phyloP scores from a whole-genome alignment of 2,329 filamentous ascomycete genomes.

The Apiospora kogelbergensis region DNA sequence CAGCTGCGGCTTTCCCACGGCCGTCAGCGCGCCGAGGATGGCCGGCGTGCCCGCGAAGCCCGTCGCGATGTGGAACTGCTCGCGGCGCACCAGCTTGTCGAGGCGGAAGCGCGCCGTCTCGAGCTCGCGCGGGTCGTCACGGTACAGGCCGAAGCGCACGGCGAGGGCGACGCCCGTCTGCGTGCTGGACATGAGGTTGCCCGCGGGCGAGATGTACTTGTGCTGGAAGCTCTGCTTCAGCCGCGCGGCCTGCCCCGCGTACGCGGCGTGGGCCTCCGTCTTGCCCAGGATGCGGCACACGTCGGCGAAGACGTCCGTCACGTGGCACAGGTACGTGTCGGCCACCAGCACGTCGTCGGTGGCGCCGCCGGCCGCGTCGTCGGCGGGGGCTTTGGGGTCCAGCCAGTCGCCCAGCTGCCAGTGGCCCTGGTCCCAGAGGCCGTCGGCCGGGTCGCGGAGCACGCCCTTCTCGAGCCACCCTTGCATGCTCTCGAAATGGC shows the following conservation, averaged over 20 bases:
- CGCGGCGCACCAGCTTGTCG: constrained; percentile 31
- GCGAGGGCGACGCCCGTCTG: constrained; percentile 41
- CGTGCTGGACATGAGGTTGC: constrained; percentile 34
- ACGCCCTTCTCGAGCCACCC: constrained; percentile 29
- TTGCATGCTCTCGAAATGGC: constrained; percentile 30
- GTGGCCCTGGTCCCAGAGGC: constrained; percentile 33
- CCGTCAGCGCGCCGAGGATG: constrained; percentile 32
- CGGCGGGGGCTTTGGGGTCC: constrained; percentile 37
- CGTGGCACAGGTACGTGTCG: constrained; percentile 37
- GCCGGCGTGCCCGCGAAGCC: constrained; percentile 46
- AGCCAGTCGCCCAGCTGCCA: constrained; percentile 42
- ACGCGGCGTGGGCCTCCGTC: constrained; percentile 19
- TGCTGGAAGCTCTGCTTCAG: constrained; percentile 22
- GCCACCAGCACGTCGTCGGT: constrained; percentile 37
- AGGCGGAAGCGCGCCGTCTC: constrained; percentile 28
- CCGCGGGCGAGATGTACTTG: constrained; percentile 17
- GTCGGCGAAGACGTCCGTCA: constrained; percentile 29
- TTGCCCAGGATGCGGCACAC: constrained; percentile 25
- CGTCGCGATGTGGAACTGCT: constrained; percentile 38
- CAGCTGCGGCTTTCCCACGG: constrained; percentile 28
- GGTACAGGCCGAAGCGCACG: constrained; percentile 37
- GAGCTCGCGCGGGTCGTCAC: constrained; percentile 18
- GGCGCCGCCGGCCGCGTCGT: constrained; percentile 30
- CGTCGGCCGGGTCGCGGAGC: constrained; percentile 22
- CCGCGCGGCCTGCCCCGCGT: constrained; percentile 10